A percentile compares a stretch with the other conserved stretches of the same genome.
These are phyloP conservation scores for Tolypocladium amazonense DNA, from an alignment of 2,329 filamentous ascomycete species.

Conservation along the genomic window DNA sequence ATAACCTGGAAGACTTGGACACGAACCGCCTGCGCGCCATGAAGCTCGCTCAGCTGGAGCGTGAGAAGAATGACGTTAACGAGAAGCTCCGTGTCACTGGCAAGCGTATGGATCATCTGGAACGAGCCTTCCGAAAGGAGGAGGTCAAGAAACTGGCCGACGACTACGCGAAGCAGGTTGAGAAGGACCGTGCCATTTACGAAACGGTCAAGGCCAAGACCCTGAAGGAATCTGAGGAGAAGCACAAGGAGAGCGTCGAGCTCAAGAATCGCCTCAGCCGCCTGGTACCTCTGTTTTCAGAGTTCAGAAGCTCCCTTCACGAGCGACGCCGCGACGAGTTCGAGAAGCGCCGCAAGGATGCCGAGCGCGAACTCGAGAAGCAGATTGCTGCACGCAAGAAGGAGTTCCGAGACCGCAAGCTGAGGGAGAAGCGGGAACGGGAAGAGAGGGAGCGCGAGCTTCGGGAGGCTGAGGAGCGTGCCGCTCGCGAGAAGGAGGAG, in stretches of 20 bases:
- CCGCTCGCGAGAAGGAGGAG: slow-evolving; percentile 74
- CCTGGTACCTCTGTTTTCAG: slow-evolving; percentile 74
- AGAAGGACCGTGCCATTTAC: slow-evolving; percentile 68
- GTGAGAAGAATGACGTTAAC: slow-evolving; percentile 93
- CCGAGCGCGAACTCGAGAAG: slow-evolving; percentile 85
- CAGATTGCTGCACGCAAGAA: slow-evolving; percentile 82
- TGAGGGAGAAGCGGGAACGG: slow-evolving; percentile 71
- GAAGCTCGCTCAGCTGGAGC: slow-evolving; percentile 91
- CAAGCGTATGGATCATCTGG: slow-evolving; percentile 93
- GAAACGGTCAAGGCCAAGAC: slow-evolving; percentile 70
- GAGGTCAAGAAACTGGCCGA: slow-evolving; percentile 82
- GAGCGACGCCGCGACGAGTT: slow-evolving; percentile 90
- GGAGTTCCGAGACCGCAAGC: slow-evolving; percentile 74
- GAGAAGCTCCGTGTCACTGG: slow-evolving; percentile 84
- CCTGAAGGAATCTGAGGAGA: slow-evolving; percentile 68
- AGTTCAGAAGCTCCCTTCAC: slow-evolving; percentile 71
- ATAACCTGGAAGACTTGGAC: slow-evolving; percentile 78
- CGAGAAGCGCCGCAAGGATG: slow-evolving; percentile 83
- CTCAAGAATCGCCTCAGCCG: slow-evolving; percentile 87
- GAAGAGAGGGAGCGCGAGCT: slow-evolving; percentile 74
- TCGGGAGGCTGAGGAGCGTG: slow-evolving; percentile 78
- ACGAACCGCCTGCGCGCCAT: slow-evolving; percentile 83
- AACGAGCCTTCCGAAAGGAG: slow-evolving; percentile 93
- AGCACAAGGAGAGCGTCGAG: slow-evolving; percentile 85
- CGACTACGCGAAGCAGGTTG: slow-evolving; percentile 77